These are phyloP conservation scores for Flagelloscypha sp. DNA, from an alignment of 768 basidiomycete species.

Conservation along the genomic window DNA sequence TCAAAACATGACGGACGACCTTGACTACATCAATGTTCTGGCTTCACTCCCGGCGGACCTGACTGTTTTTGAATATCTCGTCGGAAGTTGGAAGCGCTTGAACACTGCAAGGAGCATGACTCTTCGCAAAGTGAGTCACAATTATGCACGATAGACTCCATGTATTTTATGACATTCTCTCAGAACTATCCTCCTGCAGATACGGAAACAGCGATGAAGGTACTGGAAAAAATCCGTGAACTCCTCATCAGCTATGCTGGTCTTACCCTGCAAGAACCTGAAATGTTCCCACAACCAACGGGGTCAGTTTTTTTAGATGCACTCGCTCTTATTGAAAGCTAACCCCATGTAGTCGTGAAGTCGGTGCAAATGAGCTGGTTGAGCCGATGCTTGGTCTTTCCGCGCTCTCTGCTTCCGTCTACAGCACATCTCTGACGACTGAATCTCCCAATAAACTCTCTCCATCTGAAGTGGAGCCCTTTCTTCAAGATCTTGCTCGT, in stretches of 20 bases:
- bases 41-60: constrained; percentile 71
- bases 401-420: constrained; percentile 57
- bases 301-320: constrained; percentile 38
- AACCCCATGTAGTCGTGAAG: constrained; percentile 45
- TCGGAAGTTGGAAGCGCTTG: constrained; percentile 88
- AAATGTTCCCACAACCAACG: constrained; percentile 87
- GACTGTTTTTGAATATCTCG: constrained; percentile 83
- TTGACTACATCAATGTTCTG: constrained; percentile 65
- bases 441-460: constrained; percentile 43
- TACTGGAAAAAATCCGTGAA: constrained; percentile 73
- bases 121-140: constrained; percentile 55
- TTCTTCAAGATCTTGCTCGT: constrained; percentile 75
- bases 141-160: too few relatives aligned
- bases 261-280: constrained; percentile 81
- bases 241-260: constrained; percentile 86
- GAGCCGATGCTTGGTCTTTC: constrained; percentile 70
- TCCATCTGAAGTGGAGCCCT: constrained; percentile 64
- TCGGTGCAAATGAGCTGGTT: constrained; percentile 79
- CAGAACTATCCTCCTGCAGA: constrained; percentile 59
- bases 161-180: too few relatives aligned
- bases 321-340: constrained; percentile 1
- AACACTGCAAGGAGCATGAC: constrained; percentile 46
- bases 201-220: constrained; percentile 46
- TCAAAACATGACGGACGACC: constrained; percentile 62
- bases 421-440: constrained; percentile 36